These are phyloP conservation scores for Schizosaccharomyces japonicus DNA, from an alignment of 805 yeast species.

Conservation along the genomic window DNA sequence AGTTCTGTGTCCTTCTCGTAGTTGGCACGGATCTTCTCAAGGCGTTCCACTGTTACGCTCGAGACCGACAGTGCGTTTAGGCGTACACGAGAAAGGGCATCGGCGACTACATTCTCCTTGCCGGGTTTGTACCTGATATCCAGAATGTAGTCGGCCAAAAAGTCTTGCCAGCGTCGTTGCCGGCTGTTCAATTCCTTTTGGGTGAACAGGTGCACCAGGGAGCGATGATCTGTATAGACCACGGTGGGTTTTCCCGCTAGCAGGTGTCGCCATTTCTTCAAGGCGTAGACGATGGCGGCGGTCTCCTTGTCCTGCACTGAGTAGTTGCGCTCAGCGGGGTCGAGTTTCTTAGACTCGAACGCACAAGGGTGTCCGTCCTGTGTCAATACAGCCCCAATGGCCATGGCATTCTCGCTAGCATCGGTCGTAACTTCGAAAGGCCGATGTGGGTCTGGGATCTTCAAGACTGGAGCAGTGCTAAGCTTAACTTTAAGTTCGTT, in stretches of 20 bases:
- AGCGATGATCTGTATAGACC: no score
- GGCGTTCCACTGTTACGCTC: no score
- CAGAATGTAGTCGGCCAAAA: neutral
- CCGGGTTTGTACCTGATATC: neutral
- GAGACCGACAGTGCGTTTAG: neutral
- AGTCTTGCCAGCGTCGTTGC: neutral
- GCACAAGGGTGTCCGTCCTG: slow-evolving; percentile 5
- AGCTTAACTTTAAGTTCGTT: no score
- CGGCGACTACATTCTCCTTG: neutral
- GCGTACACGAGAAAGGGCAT: neutral
- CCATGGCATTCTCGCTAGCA: neutral
- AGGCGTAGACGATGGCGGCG: neutral
- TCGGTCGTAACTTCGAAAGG: slow-evolving; percentile 8
- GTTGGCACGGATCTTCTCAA: no score
- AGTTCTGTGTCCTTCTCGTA: no score
- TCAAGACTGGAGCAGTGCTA: neutral
- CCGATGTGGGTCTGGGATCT: neutral
- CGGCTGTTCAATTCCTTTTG: neutral
- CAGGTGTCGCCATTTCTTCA: no score
- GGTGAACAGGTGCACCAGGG: no score
- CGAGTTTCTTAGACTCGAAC: slow-evolving; percentile 4
- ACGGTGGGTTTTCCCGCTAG: no score
- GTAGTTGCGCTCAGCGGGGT: slow-evolving; percentile 6
- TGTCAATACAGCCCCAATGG: slow-evolving; percentile 4
- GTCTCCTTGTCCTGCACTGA: slow-evolving; percentile 8